Evolutionary conservation across 306 rosid species (phyloP), one percentile per base, ranked within the genome.

Genomic region (Aeschynomene evenia): DNA sequence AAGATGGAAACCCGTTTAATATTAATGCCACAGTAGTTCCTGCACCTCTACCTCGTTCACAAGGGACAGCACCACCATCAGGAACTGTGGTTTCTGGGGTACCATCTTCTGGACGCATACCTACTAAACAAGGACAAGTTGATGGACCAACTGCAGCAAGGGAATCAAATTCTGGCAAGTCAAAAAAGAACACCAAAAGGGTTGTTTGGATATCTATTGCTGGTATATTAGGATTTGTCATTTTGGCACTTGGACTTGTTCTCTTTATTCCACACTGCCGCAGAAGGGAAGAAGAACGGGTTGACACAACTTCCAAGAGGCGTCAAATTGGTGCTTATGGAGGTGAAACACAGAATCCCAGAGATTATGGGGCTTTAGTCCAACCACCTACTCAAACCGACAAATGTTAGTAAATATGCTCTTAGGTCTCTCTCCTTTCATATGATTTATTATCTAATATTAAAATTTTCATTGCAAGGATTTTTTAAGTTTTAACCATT

Each of bases 181-280:
- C 81, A 1, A 80, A 84, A 75, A 84, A 72, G 4, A 66, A 67
- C 54, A 84, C 76, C 23, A 90, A 77, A 69, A 86, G 69, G 77
- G 91, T 93, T 71, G 88, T 88, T 75, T 85, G 87, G 85, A 80
- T 93, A 86, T 78, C 96, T 48, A 73, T 90, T 77, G 87, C 90
- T 56, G 87, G 80, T 23, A 65, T 82, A 16, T 75, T 90, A 42
- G 58, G 73, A 31, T 57, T 88, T 75, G 42, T 90, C 29, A 75
- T 90, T 67, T 43, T 93, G 72, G 78, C 34, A 15, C 56, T 90
- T 46, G 96, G 77, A 60, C 67, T 87, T 18, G 55, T 77, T 45
- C 85, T 93, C 51, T 86, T 88, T 34, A 63, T 90, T 73, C 91
- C 93, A 75, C 82, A 76, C 69, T 87, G 87, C 79, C 63, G 56